phyloP scores from a whole-genome alignment of 2,329 filamentous ascomycete species.

The Talaromyces verruculosus region DNA sequence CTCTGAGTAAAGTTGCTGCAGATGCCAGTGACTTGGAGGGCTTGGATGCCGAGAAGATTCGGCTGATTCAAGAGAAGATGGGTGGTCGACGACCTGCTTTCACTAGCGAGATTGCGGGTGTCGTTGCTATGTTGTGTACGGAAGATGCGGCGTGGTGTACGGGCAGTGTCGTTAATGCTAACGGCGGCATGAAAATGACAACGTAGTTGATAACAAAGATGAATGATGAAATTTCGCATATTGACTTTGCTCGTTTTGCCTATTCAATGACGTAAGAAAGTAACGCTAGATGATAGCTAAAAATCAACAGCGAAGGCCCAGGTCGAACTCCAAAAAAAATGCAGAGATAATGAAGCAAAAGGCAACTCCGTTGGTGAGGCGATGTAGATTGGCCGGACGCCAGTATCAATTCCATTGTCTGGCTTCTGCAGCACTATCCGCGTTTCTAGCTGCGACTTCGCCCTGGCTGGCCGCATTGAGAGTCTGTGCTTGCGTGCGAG shows the following conservation, averaged over 20 bases:
- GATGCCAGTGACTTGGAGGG: slow-evolving; percentile 46
- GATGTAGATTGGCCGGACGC: neutral
- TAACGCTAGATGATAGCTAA: neutral
- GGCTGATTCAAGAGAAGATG: slow-evolving; percentile 60
- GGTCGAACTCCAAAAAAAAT: neutral
- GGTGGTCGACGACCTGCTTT: slow-evolving; percentile 63
- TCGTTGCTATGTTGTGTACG: slow-evolving; percentile 73
- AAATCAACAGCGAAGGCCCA: neutral
- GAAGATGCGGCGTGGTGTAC: slow-evolving; percentile 75
- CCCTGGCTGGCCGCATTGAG: slow-evolving; percentile 67
- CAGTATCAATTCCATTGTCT: slow-evolving; percentile 57
- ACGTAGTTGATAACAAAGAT: slow-evolving; percentile 19
- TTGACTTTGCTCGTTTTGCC: neutral
- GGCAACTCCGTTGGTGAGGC: neutral
- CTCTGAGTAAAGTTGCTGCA: slow-evolving; percentile 58
- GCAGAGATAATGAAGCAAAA: neutral
- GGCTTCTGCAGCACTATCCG: slow-evolving; percentile 61
- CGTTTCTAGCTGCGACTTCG: slow-evolving; percentile 65
- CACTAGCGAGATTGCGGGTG: slow-evolving; percentile 69
- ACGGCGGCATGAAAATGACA: slow-evolving; percentile 70
- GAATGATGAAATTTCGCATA: neutral
- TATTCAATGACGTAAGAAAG: neutral
- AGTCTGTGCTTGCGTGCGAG: slow-evolving; percentile 66
- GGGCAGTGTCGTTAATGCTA: slow-evolving; percentile 75
- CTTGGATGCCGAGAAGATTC: slow-evolving; percentile 61